Percentiles rank a stretch among this genome's conserved stretches.
Conservation (phyloP, 176 grass and related monocot genomes). For the Cenchrus purpureus region DNA sequence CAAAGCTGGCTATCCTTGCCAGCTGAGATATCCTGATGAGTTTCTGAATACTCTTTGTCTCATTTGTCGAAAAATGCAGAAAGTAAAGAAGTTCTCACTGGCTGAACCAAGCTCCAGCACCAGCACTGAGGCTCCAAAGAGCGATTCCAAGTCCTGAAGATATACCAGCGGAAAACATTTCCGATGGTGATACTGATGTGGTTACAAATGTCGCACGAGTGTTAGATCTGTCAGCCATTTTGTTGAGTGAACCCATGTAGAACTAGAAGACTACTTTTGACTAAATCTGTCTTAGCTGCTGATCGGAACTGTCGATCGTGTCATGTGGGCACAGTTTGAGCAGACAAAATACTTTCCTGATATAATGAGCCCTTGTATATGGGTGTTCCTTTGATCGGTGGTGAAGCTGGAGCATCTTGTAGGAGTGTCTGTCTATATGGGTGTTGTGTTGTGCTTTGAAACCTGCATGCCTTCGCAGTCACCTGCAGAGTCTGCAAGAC, state of each 20-base stretch:
- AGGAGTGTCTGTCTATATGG: too few species aligned
- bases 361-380: not conserved
- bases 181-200: not conserved
- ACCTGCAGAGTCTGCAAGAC: too few species aligned
- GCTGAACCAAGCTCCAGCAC: constrained; percentile 47
- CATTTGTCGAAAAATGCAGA: constrained; percentile 48
- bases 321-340: not conserved
- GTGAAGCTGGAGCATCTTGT: too few species aligned
- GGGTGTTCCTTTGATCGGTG: too few species aligned
- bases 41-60: constrained; percentile 2
- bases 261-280: not conserved
- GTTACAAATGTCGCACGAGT: not conserved
- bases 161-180: not conserved
- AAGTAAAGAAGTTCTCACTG: constrained; percentile 83
- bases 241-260: not conserved
- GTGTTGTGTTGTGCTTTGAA: too few species aligned
- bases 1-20: not conserved
- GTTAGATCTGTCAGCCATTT: not conserved
- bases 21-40: not conserved
- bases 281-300: not conserved
- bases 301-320: not conserved
- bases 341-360: not conserved
- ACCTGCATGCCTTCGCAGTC: too few species aligned
- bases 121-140: constrained; percentile 44
- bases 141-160: constrained; percentile 40